These are phyloP conservation scores for Pythium rhizo-oryzae DNA, from an alignment of 352 stramenopile species.

Conservation along the genomic window DNA sequence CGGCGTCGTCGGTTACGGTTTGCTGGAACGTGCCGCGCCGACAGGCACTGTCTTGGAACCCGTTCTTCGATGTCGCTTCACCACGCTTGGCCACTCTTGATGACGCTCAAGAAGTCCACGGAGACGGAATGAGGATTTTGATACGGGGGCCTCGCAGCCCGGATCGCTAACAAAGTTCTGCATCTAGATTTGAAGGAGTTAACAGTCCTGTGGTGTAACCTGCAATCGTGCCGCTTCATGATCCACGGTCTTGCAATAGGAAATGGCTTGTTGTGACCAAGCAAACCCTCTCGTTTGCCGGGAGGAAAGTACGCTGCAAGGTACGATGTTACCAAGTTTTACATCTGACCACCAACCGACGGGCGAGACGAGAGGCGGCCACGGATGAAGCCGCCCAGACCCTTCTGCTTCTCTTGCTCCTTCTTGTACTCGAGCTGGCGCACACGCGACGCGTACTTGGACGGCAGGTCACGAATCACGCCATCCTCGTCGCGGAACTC, in stretches of 20 bases:
- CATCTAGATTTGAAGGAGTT: conserved; percentile 26
- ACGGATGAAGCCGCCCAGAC: conserved; percentile 75
- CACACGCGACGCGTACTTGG: conserved; percentile 80
- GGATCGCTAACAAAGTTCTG: conserved; percentile 13
- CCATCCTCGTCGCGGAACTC: conserved; percentile 87
- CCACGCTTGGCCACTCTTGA: too few species aligned
- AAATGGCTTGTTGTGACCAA: not conserved
- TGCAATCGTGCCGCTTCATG: not conserved
- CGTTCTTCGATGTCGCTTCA: too few species aligned
- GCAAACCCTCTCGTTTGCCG: not conserved
- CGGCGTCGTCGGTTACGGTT: conserved; percentile 5
- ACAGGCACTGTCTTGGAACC: not conserved
- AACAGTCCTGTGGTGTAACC: not conserved
- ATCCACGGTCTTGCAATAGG: not conserved
- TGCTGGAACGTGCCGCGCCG: not conserved
- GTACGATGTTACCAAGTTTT: not conserved
- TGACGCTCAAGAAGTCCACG: too few species aligned
- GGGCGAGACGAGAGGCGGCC: conserved; percentile 72
- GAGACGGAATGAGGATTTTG: not conserved
- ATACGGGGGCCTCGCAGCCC: conserved; percentile 12
- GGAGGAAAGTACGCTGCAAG: not conserved
- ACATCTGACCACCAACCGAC: conserved; percentile 30
- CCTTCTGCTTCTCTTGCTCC: conserved; percentile 79
- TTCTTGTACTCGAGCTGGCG: conserved; percentile 82
- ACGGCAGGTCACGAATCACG: conserved; percentile 72